Percentiles rank a stretch among this genome's conserved stretches.
These are phyloP conservation scores for Linnemannia hyalina DNA, from an alignment of 192 early-diverging fungal genomes.

Conservation along the genomic window DNA sequence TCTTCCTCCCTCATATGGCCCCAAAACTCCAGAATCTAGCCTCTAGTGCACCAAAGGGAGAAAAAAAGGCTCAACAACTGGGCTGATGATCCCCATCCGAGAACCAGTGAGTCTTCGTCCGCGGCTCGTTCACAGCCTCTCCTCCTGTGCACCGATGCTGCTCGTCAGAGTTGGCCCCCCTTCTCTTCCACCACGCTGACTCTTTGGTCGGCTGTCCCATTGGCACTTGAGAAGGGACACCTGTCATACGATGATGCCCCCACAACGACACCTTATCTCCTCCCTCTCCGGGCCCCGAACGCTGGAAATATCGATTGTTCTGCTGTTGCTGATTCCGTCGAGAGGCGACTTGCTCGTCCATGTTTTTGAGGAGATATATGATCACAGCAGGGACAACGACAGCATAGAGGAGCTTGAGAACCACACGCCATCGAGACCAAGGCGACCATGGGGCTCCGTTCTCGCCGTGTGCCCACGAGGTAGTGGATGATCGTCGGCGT, in stretches of 20 bases:
- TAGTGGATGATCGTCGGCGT: not conserved
- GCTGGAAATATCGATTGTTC: not conserved
- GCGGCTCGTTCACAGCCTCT: not conserved
- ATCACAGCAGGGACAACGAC: constrained; percentile 37
- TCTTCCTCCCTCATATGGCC: no score
- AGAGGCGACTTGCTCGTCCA: not conserved
- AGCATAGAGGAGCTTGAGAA: constrained; percentile 33
- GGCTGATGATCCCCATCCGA: not conserved
- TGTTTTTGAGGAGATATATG: constrained; percentile 12
- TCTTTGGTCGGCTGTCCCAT: not conserved
- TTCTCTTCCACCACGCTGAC: not conserved
- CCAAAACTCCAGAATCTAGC: no score
- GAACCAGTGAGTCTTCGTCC: not conserved
- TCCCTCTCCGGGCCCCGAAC: no score
- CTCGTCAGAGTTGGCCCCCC: not conserved
- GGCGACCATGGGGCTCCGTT: constrained; percentile 22
- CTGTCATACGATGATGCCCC: not conserved
- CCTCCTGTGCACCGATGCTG: not conserved
- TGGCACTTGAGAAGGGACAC: not conserved
- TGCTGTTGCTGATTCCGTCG: not conserved
- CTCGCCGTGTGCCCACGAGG: not conserved
- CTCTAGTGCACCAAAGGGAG: no score
- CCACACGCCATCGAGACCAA: constrained; percentile 39
- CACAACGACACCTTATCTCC: no score
- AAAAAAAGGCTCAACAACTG: not conserved